Conservation (phyloP, 441 rosid genomes). For the Arabidopsis lyrata region DNA sequence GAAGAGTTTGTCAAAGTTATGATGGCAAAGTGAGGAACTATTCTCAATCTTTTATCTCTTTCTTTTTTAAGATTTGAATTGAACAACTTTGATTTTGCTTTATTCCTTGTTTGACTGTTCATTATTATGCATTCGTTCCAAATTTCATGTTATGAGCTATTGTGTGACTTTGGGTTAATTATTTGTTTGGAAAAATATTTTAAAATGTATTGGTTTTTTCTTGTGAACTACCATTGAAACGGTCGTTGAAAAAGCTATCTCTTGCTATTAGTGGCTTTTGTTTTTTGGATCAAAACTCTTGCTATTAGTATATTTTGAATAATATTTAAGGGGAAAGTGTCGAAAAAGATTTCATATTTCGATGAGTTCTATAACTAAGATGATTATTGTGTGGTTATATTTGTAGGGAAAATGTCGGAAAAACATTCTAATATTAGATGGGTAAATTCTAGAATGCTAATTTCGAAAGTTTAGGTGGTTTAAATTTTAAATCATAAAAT, state of each 20-base stretch:
- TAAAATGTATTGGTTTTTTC: background rate
- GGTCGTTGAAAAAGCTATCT: background rate
- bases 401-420: background rate
- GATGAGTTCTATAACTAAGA: background rate
- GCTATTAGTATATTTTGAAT: background rate
- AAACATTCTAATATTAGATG: background rate
- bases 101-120: conserved; percentile 11
- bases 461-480: background rate
- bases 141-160: conserved; percentile 21
- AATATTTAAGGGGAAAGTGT: background rate
- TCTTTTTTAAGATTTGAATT: background rate
- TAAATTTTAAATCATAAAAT: background rate
- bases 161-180: conserved; percentile 16
- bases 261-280: background rate
- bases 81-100: background rate
- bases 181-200: conserved; percentile 23
- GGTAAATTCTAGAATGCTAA: background rate
- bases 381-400: background rate
- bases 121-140: conserved; percentile 6
- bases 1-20: conserved; percentile 56
- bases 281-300: background rate
- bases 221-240: background rate
- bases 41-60: background rate
- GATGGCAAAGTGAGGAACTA: conserved; percentile 54
- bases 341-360: background rate